These are phyloP conservation scores for Amanita pseudoporphyria DNA, from an alignment of 768 basidiomycete genomes.

Conservation along the genomic window DNA sequence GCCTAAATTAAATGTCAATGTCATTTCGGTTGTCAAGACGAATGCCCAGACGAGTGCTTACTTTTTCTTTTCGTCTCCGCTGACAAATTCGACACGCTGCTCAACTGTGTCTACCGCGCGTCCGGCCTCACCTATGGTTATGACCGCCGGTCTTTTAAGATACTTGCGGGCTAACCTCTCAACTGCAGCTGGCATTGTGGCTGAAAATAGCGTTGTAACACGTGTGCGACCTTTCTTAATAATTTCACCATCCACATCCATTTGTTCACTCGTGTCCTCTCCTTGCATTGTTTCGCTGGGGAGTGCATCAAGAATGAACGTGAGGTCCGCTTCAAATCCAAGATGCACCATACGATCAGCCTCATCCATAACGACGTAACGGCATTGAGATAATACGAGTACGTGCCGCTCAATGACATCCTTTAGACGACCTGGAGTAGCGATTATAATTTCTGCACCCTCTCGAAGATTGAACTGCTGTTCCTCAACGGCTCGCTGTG, in stretches of 20 bases:
- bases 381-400: slow-evolving; percentile 92
- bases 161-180: slow-evolving; percentile 94
- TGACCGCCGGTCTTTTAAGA: slow-evolving; percentile 83
- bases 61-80: slow-evolving; percentile 96
- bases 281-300: slow-evolving; percentile 85
- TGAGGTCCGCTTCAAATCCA: slow-evolving; percentile 91
- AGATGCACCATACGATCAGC: slow-evolving; percentile 99
- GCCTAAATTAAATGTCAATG: slow-evolving; percentile 36
- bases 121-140: slow-evolving; percentile 97
- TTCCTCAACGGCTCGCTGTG: slow-evolving; percentile 85
- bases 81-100: slow-evolving; percentile 89
- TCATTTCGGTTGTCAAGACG: too few species aligned
- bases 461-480: slow-evolving; percentile 98
- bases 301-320: slow-evolving; percentile 89
- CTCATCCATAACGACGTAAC: slow-evolving; percentile 99
- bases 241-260: slow-evolving; percentile 70
- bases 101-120: slow-evolving; percentile 98
- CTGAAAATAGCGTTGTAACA: slow-evolving; percentile 96
- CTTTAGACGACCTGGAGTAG: slow-evolving; percentile 96
- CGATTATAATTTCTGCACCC: slow-evolving; percentile 97
- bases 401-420: slow-evolving; percentile 96
- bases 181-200: slow-evolving; percentile 97
- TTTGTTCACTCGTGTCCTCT: slow-evolving; percentile 63
- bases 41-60: slow-evolving; percentile 25
- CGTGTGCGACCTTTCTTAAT: slow-evolving; percentile 70